phyloP scores from a whole-genome alignment of 2,329 filamentous ascomycete species.

The Pseudophaeomoniella oleicola region DNA sequence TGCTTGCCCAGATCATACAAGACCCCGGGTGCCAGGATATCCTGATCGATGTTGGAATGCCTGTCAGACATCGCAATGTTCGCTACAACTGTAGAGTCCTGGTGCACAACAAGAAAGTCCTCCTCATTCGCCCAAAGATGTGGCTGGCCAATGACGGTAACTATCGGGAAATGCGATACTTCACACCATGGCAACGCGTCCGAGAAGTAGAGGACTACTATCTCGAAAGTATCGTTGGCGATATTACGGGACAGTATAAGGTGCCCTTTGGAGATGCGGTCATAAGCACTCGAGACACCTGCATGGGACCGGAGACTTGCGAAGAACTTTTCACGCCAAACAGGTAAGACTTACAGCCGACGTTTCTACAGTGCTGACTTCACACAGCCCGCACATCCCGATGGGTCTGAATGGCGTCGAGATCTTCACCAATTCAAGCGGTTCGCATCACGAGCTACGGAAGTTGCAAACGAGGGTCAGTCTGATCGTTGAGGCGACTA shows the following conservation, averaged over 20 bases:
- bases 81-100: slow-evolving; percentile 55
- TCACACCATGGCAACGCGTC: slow-evolving; percentile 47
- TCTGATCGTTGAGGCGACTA: slow-evolving; percentile 53
- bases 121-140: slow-evolving; percentile 59
- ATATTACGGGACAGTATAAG: slow-evolving; percentile 39
- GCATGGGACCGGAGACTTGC: slow-evolving; percentile 50
- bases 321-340: slow-evolving; percentile 51
- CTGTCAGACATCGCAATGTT: slow-evolving; percentile 46
- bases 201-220: slow-evolving; percentile 48
- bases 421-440: slow-evolving; percentile 56
- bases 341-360: slow-evolving; percentile 16
- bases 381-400: slow-evolving; percentile 38
- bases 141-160: slow-evolving; percentile 59
- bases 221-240: slow-evolving; percentile 43
- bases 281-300: slow-evolving; percentile 47
- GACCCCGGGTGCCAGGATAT: slow-evolving; percentile 50
- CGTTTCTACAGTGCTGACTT: too few relatives aligned
- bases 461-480: slow-evolving; percentile 51
- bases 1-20: slow-evolving; percentile 44
- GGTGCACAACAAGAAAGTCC: slow-evolving; percentile 49
- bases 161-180: slow-evolving; percentile 46
- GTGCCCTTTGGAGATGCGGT: slow-evolving; percentile 57
- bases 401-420: slow-evolving; percentile 58
- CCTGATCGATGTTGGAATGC: slow-evolving; percentile 49
- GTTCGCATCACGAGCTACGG: slow-evolving; percentile 51